These are phyloP conservation scores for Colletotrichum abscissum DNA, from an alignment of 2,329 filamentous ascomycete genomes.

Conservation along the genomic window DNA sequence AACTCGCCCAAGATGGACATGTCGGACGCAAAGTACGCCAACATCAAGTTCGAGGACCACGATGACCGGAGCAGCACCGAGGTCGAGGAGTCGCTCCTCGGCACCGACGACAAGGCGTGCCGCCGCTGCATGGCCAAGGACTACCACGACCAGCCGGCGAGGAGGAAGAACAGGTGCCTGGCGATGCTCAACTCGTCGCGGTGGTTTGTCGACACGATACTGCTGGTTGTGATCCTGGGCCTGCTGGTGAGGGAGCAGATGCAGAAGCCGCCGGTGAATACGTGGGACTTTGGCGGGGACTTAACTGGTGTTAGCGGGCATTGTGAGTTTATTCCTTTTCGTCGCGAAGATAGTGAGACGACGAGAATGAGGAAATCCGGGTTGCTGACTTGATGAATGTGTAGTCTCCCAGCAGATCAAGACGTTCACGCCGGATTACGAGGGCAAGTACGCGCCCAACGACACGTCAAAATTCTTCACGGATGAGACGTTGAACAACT, in stretches of 20 bases:
- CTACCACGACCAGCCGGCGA: slow-evolving; percentile 1
- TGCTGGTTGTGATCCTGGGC: slow-evolving; percentile 46
- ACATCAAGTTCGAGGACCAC: slow-evolving; percentile 39
- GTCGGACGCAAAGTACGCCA: slow-evolving; percentile 39
- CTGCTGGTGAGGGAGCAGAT: slow-evolving; percentile 44
- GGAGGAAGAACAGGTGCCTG: slow-evolving; percentile 31
- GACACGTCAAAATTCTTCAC: slow-evolving; percentile 55
- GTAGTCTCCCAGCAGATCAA: slow-evolving; percentile 52
- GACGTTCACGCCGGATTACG: slow-evolving; percentile 48
- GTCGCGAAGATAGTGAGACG: not conserved
- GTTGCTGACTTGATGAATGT: not conserved
- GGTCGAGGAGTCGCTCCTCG: slow-evolving; percentile 48
- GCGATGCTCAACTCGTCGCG: slow-evolving; percentile 39
- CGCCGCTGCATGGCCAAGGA: slow-evolving; percentile 8
- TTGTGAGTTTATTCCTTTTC: slow-evolving; percentile 34
- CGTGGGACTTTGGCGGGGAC: slow-evolving; percentile 49
- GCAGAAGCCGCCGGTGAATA: slow-evolving; percentile 36
- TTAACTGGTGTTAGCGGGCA: slow-evolving; percentile 49
- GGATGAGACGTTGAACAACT: slow-evolving; percentile 45
- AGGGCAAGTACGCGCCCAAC: slow-evolving; percentile 48
- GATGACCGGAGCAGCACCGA: slow-evolving; percentile 46
- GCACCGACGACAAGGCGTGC: slow-evolving; percentile 40
- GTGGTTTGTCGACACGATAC: slow-evolving; percentile 45
- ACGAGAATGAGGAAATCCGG: not conserved
- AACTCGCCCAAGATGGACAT: slow-evolving; percentile 26